Evolutionary conservation across 495 filamentous ascomycete genomes (phyloP).

Genomic region (Annulohypoxylon stygium): DNA sequence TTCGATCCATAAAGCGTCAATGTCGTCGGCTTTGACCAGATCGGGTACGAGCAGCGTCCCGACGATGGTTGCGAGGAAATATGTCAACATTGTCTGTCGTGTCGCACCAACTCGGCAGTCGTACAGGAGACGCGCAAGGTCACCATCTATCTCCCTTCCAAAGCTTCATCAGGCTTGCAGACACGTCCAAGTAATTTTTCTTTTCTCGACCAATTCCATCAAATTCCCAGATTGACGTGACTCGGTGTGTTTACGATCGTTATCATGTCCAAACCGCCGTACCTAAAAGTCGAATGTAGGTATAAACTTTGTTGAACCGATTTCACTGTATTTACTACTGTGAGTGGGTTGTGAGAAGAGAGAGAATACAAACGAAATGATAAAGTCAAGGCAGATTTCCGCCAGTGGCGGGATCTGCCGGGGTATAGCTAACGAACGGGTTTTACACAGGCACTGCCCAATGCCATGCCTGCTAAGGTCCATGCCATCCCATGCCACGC

Average conservation of each 20-base stretch:
- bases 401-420: slow-evolving; percentile 46
- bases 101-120: slow-evolving; percentile 46
- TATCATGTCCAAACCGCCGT: slow-evolving; percentile 35
- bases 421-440: slow-evolving; percentile 39
- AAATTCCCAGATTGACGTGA: slow-evolving; percentile 28
- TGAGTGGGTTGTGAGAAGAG: slow-evolving; percentile 33
- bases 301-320: slow-evolving; percentile 23
- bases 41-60: slow-evolving; percentile 56
- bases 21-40: slow-evolving; percentile 50
- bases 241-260: slow-evolving; percentile 26
- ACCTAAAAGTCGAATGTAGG: slow-evolving; percentile 30
- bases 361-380: slow-evolving; percentile 33
- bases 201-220: slow-evolving; percentile 44
- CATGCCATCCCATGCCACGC: slow-evolving; percentile 38
- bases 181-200: slow-evolving; percentile 30
- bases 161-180: slow-evolving; percentile 49
- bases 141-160: slow-evolving; percentile 46
- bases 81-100: slow-evolving; percentile 50
- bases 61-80: slow-evolving; percentile 51
- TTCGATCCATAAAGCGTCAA: slow-evolving; percentile 57
- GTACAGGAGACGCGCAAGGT: slow-evolving; percentile 50
- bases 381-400: slow-evolving; percentile 39
- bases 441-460: slow-evolving; percentile 36
- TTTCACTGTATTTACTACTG: not conserved
- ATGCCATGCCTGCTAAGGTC: slow-evolving; percentile 40